Percentiles rank a stretch among this genome's conserved stretches.
Evolutionary conservation across 163 green algal genomes (phyloP).

Genomic region (Prototheca cutis): DNA sequence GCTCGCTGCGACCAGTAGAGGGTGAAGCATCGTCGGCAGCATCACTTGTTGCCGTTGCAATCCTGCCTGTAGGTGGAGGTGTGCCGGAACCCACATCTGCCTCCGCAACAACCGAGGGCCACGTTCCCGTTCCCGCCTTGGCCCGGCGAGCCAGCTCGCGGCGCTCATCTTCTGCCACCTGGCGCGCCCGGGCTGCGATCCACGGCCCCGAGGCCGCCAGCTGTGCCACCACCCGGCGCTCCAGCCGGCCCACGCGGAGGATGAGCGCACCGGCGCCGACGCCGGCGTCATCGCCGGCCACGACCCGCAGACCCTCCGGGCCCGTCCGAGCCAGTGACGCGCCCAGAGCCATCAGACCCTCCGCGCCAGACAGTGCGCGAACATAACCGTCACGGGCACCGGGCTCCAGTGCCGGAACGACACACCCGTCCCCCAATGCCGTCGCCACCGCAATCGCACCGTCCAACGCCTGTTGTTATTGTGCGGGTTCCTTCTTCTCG

Average conservation of each 20-base stretch:
- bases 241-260: conserved; percentile 43
- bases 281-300: not conserved
- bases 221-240: conserved; percentile 56
- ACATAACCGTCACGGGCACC: conserved; percentile 40
- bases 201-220: conserved; percentile 9
- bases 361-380: conserved; percentile 33
- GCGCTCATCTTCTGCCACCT: not conserved
- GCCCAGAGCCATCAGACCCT: conserved; percentile 53
- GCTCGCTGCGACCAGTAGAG: no score
- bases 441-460: conserved; percentile 21
- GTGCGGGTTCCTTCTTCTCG: no score
- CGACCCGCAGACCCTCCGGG: conserved; percentile 32
- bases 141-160: not conserved
- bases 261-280: not conserved
- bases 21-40: no score
- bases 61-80: no score
- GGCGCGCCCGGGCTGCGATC: not conserved
- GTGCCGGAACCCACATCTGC: no score
- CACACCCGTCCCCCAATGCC: conserved; percentile 6
- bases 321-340: conserved; percentile 55
- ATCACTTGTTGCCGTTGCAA: no score
- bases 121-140: no score
- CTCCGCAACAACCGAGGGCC: no score
- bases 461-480: conserved; percentile 23
- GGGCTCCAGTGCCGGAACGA: conserved; percentile 2